These are phyloP conservation scores for Amaranthus palmeri DNA, from an alignment of 148 eudicot species.

Conservation along the genomic window DNA sequence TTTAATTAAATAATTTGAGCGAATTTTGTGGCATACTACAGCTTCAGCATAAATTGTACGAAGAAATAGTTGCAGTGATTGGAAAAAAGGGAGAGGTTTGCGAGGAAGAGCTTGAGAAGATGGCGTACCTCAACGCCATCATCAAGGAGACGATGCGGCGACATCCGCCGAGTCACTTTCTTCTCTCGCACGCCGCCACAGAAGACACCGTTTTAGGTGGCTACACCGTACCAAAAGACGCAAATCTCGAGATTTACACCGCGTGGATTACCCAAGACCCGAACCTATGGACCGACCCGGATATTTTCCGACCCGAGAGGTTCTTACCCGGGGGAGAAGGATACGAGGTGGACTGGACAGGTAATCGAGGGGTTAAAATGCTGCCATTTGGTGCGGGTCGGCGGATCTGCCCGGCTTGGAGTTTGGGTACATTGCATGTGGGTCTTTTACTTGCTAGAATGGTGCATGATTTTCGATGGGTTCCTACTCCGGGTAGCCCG, in stretches of 20 bases:
- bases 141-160: slow-evolving; percentile 82
- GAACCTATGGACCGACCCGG: slow-evolving; percentile 57
- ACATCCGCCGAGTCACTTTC: slow-evolving; percentile 93
- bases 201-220: slow-evolving; percentile 65
- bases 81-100: slow-evolving; percentile 43
- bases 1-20: no score
- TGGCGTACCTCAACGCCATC: slow-evolving; percentile 66
- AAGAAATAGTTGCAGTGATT: slow-evolving; percentile 51
- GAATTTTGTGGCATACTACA: not conserved
- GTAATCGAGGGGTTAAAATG: slow-evolving; percentile 64
- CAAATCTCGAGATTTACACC: slow-evolving; percentile 80
- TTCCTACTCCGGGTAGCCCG: slow-evolving; percentile 52
- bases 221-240: slow-evolving; percentile 66
- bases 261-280: slow-evolving; percentile 90
- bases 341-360: slow-evolving; percentile 73
- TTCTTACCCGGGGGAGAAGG: slow-evolving; percentile 71
- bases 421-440: slow-evolving; percentile 63
- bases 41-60: slow-evolving; percentile 66
- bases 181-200: slow-evolving; percentile 66
- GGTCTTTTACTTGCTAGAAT: slow-evolving; percentile 65
- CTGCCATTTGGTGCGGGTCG: slow-evolving; percentile 88
- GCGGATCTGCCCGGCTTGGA: slow-evolving; percentile 90
- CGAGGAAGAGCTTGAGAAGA: slow-evolving; percentile 59
- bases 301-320: slow-evolving; percentile 66
- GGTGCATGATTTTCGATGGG: slow-evolving; percentile 83